These are phyloP conservation scores for Odonthalia washingtoniensis DNA, from an alignment of 31 red algal genomes.

Conservation along the genomic window DNA sequence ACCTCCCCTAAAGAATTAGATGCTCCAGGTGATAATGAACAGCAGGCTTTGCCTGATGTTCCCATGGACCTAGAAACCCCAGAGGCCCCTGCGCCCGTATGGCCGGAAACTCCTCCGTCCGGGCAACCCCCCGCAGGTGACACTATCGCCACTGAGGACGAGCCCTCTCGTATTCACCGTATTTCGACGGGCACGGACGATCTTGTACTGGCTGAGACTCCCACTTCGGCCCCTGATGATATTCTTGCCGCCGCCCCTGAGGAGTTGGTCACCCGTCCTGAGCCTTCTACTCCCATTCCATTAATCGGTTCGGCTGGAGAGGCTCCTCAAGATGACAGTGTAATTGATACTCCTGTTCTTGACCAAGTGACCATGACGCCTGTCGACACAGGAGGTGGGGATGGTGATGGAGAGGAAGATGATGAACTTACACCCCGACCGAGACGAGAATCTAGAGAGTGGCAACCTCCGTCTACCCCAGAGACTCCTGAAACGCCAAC, in stretches of 20 bases:
- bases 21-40: not conserved
- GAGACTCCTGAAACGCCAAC: constrained; percentile 25
- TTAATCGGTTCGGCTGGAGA: too few relatives aligned
- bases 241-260: not conserved
- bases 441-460: not conserved
- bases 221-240: not conserved
- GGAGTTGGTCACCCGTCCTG: not conserved
- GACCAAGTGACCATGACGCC: not conserved
- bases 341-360: not conserved
- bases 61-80: not conserved
- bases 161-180: not conserved
- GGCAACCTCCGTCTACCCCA: not conserved
- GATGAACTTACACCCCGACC: too few relatives aligned
- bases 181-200: constrained; percentile 1
- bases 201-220: not conserved
- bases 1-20: not conserved
- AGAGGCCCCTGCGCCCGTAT: not conserved
- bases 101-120: not conserved
- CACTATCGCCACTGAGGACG: not conserved
- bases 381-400: not conserved
- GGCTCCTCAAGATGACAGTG: too few relatives aligned
- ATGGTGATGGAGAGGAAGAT: not conserved
- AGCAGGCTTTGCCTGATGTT: not conserved
- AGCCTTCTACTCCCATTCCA: not conserved
- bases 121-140: not conserved